Evolutionary conservation across 2,329 filamentous ascomycete species (phyloP).

Genomic region (Rhynchosporium secalis): DNA sequence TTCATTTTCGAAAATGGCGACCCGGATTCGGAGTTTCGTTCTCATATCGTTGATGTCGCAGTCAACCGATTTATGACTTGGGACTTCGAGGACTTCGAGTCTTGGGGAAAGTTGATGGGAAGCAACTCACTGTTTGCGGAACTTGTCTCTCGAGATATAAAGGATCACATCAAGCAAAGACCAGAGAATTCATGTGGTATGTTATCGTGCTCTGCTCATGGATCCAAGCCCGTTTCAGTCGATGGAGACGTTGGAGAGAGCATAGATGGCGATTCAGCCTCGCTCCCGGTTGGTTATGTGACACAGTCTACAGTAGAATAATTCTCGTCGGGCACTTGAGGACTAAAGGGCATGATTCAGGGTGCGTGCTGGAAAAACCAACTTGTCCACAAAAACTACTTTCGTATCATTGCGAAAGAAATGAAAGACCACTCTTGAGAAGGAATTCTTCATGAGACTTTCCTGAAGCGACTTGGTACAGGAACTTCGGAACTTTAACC

Average conservation of each 20-base stretch:
- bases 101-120: neutral
- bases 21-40: neutral
- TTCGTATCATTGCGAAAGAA: too few relatives aligned
- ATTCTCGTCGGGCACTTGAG: too few relatives aligned
- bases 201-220: neutral
- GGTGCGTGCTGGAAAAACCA: too few relatives aligned
- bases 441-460: too few relatives aligned
- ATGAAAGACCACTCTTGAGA: too few relatives aligned
- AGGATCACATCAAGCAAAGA: neutral
- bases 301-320: too few relatives aligned
- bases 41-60: neutral
- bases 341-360: too few relatives aligned
- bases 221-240: neutral
- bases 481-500: too few relatives aligned
- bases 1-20: slow-evolving; percentile 1
- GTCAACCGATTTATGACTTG: neutral
- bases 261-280: neutral
- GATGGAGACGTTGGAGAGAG: neutral
- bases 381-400: too few relatives aligned
- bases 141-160: neutral
- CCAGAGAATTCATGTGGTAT: neutral
- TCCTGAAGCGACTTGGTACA: too few relatives aligned
- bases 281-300: too few relatives aligned
- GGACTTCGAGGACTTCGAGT: neutral
- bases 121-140: neutral